A percentile compares a stretch with the other conserved stretches of the same genome.
Conservation (phyloP, 208 protist genomes). For the Leishmania martiniquensis region DNA sequence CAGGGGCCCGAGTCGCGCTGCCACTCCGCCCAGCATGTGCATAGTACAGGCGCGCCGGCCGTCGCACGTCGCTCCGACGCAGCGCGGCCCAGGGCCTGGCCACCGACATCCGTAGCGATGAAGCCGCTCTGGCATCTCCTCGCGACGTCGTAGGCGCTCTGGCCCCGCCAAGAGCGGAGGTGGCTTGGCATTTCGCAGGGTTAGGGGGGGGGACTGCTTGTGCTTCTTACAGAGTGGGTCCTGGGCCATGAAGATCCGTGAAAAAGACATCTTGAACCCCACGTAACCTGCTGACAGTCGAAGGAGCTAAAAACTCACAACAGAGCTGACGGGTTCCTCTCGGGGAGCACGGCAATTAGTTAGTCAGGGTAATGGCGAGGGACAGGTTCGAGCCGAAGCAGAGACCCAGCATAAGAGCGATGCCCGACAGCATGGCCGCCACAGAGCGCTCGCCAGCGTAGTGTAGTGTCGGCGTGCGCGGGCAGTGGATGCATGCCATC, state of each 20-base stretch:
- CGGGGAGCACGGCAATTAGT: conserved; percentile 6
- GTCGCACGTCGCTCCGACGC: not conserved
- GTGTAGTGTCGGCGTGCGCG: conserved; percentile 44
- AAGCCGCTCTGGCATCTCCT: not conserved
- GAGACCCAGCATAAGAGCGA: conserved; percentile 60
- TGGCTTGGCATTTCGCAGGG: not conserved
- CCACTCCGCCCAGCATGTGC: not conserved
- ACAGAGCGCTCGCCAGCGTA: conserved; percentile 67
- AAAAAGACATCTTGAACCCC: not conserved
- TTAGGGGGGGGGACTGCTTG: not conserved
- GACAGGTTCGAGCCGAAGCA: conserved; percentile 56
- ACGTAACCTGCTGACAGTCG: not conserved
- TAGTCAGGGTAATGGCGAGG: conserved; percentile 48
- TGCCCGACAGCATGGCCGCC: conserved; percentile 46
- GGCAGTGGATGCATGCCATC: conserved; percentile 71
- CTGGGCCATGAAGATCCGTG: not conserved
- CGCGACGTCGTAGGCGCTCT: not conserved
- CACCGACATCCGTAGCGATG: not conserved
- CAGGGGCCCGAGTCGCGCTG: not conserved
- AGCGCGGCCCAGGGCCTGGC: not conserved
- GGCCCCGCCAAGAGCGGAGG: not conserved
- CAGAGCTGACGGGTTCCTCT: not conserved
- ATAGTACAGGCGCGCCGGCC: not conserved
- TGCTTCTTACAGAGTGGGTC: not conserved
- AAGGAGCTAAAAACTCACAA: not conserved